These are phyloP conservation scores for Acacia confusa DNA, from an alignment of 306 rosid species.

Conservation along the genomic window DNA sequence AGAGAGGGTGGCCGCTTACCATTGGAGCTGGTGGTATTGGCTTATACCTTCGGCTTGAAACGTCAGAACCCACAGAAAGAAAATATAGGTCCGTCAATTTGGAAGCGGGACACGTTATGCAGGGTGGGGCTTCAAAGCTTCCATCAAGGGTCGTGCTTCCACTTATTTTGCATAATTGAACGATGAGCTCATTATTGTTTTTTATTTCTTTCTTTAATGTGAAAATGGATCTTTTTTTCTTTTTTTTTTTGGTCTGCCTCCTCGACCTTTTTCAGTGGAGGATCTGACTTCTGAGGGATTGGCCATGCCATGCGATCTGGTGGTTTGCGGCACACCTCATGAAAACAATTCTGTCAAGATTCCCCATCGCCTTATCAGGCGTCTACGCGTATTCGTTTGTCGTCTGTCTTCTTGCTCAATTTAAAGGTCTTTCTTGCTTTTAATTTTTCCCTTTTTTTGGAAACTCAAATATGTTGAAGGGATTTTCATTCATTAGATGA, in stretches of 20 bases:
- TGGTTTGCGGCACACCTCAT: neutral
- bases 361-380: neutral
- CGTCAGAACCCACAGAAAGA: conserved; percentile 10
- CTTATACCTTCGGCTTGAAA: neutral
- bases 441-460: neutral
- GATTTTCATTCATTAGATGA: too few relatives aligned
- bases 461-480: neutral
- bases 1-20: neutral
- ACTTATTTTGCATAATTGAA: neutral
- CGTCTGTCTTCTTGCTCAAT: neutral
- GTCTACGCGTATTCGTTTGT: neutral
- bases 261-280: neutral
- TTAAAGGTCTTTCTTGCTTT: neutral
- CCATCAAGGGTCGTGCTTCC: too few relatives aligned
- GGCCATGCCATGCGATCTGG: neutral
- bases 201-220: too few relatives aligned
- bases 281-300: too few relatives aligned
- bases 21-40: conserved; percentile 17
- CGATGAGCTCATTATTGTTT: neutral
- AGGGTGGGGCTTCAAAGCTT: neutral
- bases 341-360: neutral
- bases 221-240: neutral
- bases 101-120: neutral
- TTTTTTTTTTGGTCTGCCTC: neutral
- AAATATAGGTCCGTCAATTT: neutral